Evolutionary conservation across 2,329 filamentous ascomycete genomes (phyloP), one percentile per base, ranked within the genome.

Genomic region (Trichoderma arundinaceum): DNA sequence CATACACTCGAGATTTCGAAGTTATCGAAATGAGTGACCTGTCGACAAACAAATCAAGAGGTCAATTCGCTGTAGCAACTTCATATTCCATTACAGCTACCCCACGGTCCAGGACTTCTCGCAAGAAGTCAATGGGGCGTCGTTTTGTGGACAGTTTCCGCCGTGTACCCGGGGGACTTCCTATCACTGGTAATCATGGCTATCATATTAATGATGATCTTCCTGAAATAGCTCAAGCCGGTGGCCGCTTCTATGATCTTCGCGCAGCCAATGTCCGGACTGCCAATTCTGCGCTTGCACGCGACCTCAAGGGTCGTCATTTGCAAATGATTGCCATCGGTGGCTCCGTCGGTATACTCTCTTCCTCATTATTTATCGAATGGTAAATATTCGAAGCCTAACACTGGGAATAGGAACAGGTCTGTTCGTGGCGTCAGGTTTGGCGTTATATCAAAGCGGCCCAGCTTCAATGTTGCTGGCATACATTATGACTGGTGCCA

Each of bases 151-250:
- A 59, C 33, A 59, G 56, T 32, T 59, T 59, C 22, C 56, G 56
- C 19, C 56, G 56, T 19, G 56, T 48, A 3, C 56, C 56, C 7
- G 56, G 56, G 13, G 56, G 56, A n/a, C 56, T 59, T 38, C 56
- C 56, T 17, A 59, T 59, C 32, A 59, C 32, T 2, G 56, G 56
- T 5, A 49, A 59, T 7, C 56, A 59, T 39, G 56, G 56, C 5
- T 59, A 59, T 59, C 56, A 59, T 10, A 48, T 59, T 32, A 59
- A 59, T 13, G 56, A 59, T 39, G 56, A 59, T 39, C n/a, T 22
- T 19, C 56, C 56, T 10, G 56, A 59, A 10, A 49, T 49, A 17
- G 56, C 32, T 2, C 32, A 59, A 39, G 43, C 32, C 1, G 56
- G 56, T 59, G 44, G 33, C 5, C 56, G 56, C 43, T 59, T 59